These are phyloP conservation scores for Solanum megistacrolobum DNA, from an alignment of 257 asterid species.

Conservation along the genomic window DNA sequence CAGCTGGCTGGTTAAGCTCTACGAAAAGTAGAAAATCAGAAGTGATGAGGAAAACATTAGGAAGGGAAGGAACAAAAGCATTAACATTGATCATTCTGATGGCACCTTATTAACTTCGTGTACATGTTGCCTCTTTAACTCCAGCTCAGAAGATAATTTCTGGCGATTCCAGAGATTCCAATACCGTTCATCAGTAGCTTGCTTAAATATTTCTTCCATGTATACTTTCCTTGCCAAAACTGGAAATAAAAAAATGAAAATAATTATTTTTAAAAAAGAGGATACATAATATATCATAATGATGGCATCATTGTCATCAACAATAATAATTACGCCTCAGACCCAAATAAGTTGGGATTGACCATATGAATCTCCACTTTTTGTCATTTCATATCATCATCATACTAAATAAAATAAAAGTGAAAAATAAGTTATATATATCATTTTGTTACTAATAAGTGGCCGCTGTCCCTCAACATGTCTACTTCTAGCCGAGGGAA, in stretches of 20 bases:
- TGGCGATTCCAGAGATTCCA: conserved; percentile 92
- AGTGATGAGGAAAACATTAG: conserved; percentile 5
- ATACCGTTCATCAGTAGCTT: conserved; percentile 71
- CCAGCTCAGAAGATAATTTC: conserved; percentile 75
- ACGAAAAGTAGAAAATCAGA: background rate
- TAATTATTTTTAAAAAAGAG: background rate
- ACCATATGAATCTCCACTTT: background rate
- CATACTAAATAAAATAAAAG: background rate
- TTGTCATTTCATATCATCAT: background rate
- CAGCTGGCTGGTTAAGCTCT: conserved; percentile 74
- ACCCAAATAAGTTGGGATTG: background rate
- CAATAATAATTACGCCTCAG: background rate
- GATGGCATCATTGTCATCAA: background rate
- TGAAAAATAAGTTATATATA: too few species aligned
- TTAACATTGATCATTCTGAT: background rate
- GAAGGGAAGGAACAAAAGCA: conserved; percentile 2
- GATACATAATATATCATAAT: background rate
- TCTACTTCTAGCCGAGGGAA: background rate
- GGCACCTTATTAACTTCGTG: conserved; percentile 59
- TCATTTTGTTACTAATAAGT: background rate
- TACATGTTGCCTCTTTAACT: conserved; percentile 58
- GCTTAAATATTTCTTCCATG: conserved; percentile 75
- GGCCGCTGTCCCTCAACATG: background rate
- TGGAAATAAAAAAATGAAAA: conserved; percentile 15
- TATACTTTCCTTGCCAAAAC: conserved; percentile 69